Percentiles rank a stretch among this genome's conserved stretches.
phyloP scores from a whole-genome alignment of 2,329 filamentous ascomycete genomes.

The Tolypocladium endophyticum region DNA sequence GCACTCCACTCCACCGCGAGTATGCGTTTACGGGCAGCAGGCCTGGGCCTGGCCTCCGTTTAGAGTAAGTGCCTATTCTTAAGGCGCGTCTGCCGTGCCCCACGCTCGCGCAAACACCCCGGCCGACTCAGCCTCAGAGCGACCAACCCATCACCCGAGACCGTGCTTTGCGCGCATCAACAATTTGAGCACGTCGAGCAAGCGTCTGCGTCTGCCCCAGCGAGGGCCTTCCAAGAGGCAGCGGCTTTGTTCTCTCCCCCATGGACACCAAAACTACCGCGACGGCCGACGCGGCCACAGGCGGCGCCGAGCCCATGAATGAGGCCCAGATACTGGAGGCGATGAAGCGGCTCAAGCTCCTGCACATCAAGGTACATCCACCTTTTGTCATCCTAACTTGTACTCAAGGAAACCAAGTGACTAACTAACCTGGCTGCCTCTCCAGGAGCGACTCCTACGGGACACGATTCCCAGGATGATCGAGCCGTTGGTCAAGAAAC shows the following conservation, averaged over 20 bases:
- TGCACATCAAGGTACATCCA: conserved; percentile 41
- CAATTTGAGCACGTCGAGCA: background rate
- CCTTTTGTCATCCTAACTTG: background rate
- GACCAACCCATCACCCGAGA: background rate
- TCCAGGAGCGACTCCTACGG: conserved; percentile 22
- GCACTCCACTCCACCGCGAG: background rate
- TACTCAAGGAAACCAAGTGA: background rate
- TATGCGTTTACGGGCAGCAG: background rate
- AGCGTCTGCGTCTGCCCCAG: background rate
- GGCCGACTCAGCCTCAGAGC: background rate
- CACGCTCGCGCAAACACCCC: background rate
- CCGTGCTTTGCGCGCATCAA: background rate
- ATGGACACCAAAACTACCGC: conserved; percentile 3
- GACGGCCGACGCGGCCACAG: background rate
- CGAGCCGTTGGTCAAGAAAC: conserved; percentile 38
- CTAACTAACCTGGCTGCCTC: conserved; percentile 10
- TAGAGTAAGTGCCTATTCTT: background rate
- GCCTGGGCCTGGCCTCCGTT: background rate
- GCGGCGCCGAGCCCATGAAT: conserved; percentile 25
- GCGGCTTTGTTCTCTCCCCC: background rate
- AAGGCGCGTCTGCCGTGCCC: background rate
- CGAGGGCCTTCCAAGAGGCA: background rate
- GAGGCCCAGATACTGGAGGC: conserved; percentile 39
- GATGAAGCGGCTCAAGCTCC: conserved; percentile 38
- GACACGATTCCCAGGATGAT: conserved; percentile 27